phyloP scores from a whole-genome alignment of 768 basidiomycete species.

The Porpolomopsis calyptriformis region DNA sequence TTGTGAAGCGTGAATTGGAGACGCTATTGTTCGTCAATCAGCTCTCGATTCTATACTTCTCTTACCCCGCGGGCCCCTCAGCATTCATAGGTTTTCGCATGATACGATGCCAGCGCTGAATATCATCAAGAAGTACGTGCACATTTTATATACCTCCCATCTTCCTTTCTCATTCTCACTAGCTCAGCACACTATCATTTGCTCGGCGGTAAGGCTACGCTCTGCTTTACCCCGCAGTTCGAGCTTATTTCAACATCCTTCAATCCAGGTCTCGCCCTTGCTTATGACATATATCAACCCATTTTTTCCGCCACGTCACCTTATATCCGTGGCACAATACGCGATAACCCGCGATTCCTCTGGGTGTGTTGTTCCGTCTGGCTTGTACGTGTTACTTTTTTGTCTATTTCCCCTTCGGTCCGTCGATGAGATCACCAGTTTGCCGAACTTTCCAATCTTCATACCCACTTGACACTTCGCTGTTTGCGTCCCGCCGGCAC shows the following conservation, averaged over 20 bases:
- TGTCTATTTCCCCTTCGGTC: neutral
- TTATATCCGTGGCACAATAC: conserved; percentile 48
- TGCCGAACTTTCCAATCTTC: conserved; percentile 75
- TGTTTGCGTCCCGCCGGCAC: conserved; percentile 74
- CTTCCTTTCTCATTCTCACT: neutral
- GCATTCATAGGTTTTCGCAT: conserved; percentile 91
- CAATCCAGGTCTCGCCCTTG: conserved; percentile 56
- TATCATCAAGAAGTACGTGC: conserved; percentile 76
- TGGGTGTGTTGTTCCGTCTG: conserved; percentile 56
- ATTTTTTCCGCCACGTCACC: conserved; percentile 59
- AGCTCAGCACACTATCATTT: conserved; percentile 90
- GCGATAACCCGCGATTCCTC: conserved; percentile 60
- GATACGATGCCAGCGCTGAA: conserved; percentile 84
- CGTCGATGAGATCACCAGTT: conserved; percentile 39
- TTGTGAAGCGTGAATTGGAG: conserved; percentile 85
- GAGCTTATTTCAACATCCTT: neutral
- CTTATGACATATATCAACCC: conserved; percentile 73
- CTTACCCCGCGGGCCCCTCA: conserved; percentile 19
- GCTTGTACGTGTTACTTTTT: conserved; percentile 44
- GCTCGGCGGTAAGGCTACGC: conserved; percentile 40
- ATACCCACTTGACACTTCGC: conserved; percentile 74
- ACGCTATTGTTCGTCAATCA: conserved; percentile 61
- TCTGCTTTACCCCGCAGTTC: neutral
- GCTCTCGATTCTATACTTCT: neutral
- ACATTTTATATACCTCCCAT: neutral